Conservation (phyloP, 139 green algal species). For the Penium margaritaceum region DNA sequence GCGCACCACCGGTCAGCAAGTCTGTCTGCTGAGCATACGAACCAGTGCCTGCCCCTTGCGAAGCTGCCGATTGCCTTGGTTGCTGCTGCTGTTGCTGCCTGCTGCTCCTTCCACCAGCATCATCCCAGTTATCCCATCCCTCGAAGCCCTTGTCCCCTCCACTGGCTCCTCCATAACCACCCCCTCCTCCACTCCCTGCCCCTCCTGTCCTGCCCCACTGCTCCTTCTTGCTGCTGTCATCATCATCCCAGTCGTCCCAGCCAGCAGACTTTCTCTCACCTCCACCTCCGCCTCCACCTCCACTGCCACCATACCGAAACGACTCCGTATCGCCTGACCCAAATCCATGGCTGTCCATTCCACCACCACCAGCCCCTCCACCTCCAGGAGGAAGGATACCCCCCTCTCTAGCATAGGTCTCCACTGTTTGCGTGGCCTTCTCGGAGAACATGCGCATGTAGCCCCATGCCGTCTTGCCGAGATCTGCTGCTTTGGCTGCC, state of each 20-base stretch:
- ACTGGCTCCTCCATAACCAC: neutral
- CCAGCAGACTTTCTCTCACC: neutral
- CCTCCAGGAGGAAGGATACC: neutral
- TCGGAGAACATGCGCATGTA: constrained; percentile 18
- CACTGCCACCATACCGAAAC: neutral
- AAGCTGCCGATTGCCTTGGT: neutral
- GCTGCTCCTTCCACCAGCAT: neutral
- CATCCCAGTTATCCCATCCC: constrained; percentile 5
- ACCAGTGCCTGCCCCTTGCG: neutral
- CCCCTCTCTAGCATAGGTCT: neutral
- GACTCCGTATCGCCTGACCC: neutral
- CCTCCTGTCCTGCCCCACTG: neutral
- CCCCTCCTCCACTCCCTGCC: neutral
- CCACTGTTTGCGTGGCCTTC: constrained; percentile 18
- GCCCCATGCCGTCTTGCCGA: constrained; percentile 33
- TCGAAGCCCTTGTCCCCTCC: constrained; percentile 1
- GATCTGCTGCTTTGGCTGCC: constrained; percentile 20
- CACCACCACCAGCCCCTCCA: neutral
- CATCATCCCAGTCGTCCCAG: constrained; percentile 2
- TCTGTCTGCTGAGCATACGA: too few relatives aligned
- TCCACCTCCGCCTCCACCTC: neutral
- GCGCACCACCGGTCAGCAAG: too few relatives aligned
- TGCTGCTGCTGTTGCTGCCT: neutral
- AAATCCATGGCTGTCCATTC: neutral
- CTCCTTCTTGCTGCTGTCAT: constrained; percentile 4